Conservation (phyloP, 2,329 filamentous ascomycete species). For the Apiospora kogelbergensis region DNA sequence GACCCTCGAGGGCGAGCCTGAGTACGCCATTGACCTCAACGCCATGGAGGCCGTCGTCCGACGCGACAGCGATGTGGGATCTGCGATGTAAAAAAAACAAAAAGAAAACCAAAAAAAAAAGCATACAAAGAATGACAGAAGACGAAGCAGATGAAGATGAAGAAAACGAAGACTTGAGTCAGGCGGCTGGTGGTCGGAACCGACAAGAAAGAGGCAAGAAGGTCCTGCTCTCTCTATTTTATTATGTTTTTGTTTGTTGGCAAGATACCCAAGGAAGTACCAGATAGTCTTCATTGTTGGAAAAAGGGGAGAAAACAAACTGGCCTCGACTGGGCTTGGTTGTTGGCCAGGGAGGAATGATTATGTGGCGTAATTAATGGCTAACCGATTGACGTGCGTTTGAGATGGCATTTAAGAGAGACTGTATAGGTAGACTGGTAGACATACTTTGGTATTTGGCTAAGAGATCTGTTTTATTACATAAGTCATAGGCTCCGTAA, state of each 20-base stretch:
- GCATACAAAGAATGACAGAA: neutral
- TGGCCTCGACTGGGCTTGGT: neutral
- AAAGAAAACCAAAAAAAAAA: neutral
- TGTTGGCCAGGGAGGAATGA: neutral
- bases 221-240: neutral
- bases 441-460: neutral
- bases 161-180: neutral
- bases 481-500: no score
- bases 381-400: neutral
- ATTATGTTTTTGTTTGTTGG: neutral
- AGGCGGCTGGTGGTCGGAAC: neutral
- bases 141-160: neutral
- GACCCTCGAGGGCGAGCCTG: constrained; percentile 31
- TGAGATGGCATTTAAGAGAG: neutral
- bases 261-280: constrained; percentile 6
- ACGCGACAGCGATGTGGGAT: neutral
- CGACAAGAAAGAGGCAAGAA: neutral
- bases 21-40: constrained; percentile 31
- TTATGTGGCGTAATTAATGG: constrained; percentile 1
- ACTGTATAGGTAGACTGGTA: neutral
- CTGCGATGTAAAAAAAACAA: neutral
- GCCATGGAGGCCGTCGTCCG: constrained; percentile 27
- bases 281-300: neutral
- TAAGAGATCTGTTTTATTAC: neutral
- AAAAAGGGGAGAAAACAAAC: neutral